phyloP scores from a whole-genome alignment of 305 asterid genomes.

The Fraxinus latifolia region DNA sequence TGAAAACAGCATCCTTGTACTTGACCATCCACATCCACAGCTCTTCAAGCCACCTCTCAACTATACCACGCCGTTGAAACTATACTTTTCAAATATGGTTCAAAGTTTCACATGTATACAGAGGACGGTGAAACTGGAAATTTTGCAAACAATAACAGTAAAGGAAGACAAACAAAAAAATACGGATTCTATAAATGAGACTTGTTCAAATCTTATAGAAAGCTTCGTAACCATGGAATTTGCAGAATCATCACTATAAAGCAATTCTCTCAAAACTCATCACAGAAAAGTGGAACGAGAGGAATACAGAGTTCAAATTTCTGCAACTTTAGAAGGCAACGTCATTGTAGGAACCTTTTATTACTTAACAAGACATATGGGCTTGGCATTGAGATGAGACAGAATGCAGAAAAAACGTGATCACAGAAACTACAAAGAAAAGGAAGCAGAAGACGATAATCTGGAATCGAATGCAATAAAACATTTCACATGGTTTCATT shows the following conservation, averaged over 20 bases:
- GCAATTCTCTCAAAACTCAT: neutral
- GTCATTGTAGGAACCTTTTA: slow-evolving; percentile 11
- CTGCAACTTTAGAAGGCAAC: neutral
- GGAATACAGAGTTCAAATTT: neutral
- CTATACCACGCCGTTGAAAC: slow-evolving; percentile 78
- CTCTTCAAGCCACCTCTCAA: slow-evolving; percentile 95
- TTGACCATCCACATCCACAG: slow-evolving; percentile 79
- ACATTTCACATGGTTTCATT: neutral
- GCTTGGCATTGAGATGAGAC: neutral
- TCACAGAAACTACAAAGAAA: slow-evolving; percentile 18
- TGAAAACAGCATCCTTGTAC: slow-evolving; percentile 63
- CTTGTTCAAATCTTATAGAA: neutral
- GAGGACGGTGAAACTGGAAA: slow-evolving; percentile 1
- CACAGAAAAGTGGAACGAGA: neutral
- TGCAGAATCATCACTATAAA: neutral
- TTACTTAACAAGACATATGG: neutral
- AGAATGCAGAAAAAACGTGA: neutral
- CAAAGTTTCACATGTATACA: slow-evolving; percentile 23
- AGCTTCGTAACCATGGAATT: neutral
- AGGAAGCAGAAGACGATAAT: neutral
- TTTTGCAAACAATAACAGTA: slow-evolving; percentile 9
- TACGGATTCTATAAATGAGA: neutral
- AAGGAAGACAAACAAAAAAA: neutral
- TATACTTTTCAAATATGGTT: slow-evolving; percentile 38
- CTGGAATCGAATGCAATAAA: slow-evolving; percentile 4